phyloP scores from a whole-genome alignment of 2,329 filamentous ascomycete genomes.

The Trichoderma citrinoviride region DNA sequence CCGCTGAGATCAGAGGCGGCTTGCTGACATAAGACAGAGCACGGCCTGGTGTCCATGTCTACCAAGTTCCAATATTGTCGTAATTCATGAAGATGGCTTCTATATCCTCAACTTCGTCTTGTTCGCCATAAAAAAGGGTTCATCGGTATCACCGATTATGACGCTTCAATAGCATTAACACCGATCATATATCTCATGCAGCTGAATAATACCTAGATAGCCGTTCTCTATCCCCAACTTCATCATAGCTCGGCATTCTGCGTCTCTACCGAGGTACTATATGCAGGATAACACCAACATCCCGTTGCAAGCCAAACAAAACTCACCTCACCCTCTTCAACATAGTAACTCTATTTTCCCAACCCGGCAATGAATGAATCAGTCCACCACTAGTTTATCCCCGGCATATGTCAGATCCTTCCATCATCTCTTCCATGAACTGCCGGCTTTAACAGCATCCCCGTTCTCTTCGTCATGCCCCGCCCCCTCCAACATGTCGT shows the following conservation, averaged over 20 bases:
- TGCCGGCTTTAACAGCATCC: background rate
- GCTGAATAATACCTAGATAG: background rate
- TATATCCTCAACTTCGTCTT: no score
- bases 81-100: no score
- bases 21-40: conserved; percentile 15
- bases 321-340: background rate
- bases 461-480: background rate
- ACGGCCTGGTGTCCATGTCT: background rate
- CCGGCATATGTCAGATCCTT: background rate
- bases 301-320: background rate
- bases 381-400: background rate
- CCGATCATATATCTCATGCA: no score
- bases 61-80: background rate
- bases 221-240: background rate
- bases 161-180: background rate
- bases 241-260: no score
- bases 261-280: no score
- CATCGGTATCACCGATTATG: background rate
- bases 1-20: conserved; percentile 9
- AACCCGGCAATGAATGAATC: background rate
- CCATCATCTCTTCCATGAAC: background rate
- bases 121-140: background rate
- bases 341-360: background rate
- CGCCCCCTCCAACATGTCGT: conserved; percentile 9
- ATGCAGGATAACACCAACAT: background rate